A percentile compares a stretch with the other conserved stretches of the same genome.
Conservation (phyloP, 1,139 yeast genomes). For the Geotrichum restrictum region DNA sequence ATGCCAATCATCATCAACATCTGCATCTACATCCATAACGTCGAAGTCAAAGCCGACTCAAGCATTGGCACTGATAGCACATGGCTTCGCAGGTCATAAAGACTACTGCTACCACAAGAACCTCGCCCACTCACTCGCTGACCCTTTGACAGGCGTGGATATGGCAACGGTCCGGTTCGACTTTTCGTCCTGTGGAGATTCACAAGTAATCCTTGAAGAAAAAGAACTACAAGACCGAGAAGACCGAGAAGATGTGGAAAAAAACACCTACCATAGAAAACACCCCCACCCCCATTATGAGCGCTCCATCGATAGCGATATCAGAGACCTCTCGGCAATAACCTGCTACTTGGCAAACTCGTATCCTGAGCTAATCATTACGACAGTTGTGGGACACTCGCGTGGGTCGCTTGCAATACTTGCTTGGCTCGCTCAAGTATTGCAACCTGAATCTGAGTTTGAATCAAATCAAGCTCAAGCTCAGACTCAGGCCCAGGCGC, state of each 20-base stretch:
- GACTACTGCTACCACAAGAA: conserved; percentile 21
- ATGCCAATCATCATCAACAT: background rate
- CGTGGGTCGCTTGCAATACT: conserved; percentile 18
- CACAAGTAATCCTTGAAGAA: background rate
- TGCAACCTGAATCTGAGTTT: background rate
- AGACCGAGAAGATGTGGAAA: background rate
- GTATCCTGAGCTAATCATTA: background rate
- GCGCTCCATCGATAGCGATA: conserved; percentile 15
- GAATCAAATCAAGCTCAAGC: too few relatives aligned
- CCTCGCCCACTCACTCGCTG: conserved; percentile 14
- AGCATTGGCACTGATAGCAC: conserved; percentile 16
- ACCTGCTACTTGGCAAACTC: background rate
- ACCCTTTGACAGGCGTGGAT: background rate
- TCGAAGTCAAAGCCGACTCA: background rate
- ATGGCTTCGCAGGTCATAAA: conserved; percentile 22
- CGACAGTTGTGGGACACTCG: conserved; percentile 19
- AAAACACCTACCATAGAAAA: background rate
- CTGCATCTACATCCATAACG: background rate
- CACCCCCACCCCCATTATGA: background rate
- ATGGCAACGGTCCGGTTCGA: conserved; percentile 19
- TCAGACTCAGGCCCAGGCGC: too few relatives aligned
- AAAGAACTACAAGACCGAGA: too few relatives aligned
- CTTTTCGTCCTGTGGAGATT: conserved; percentile 21
- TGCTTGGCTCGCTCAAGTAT: conserved; percentile 13
- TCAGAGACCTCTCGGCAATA: conserved; percentile 15